phyloP scores from a whole-genome alignment of 2,329 filamentous ascomycete genomes.

The Apiospora phragmitis region DNA sequence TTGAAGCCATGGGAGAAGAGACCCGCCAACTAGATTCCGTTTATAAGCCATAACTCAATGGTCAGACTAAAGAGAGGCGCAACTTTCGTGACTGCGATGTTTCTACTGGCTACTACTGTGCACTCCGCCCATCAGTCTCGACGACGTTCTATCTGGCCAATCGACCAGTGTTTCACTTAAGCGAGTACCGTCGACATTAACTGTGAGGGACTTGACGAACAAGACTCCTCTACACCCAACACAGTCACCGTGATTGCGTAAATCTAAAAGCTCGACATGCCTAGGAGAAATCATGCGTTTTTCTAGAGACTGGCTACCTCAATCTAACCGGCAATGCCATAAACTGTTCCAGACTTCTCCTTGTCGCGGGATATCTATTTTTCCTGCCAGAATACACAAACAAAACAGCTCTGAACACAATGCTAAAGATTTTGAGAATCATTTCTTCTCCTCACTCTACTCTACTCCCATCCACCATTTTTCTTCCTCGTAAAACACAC shows the following conservation, averaged over 20 bases:
- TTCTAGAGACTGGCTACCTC: not conserved
- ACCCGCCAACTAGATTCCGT: not conserved
- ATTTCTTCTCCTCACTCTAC: not conserved
- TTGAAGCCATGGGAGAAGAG: slow-evolving; percentile 17
- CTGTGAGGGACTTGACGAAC: not conserved
- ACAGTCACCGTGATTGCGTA: not conserved
- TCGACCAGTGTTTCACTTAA: not conserved
- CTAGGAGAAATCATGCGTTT: not conserved
- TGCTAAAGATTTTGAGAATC: slow-evolving; percentile 9
- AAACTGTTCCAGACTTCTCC: not conserved
- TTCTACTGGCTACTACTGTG: not conserved
- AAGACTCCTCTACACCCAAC: not conserved
- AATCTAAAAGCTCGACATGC: not conserved
- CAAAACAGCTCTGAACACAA: slow-evolving; percentile 8
- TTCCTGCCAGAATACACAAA: slow-evolving; percentile 1
- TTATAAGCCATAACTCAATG: not conserved
- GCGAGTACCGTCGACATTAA: not conserved
- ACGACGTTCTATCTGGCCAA: not conserved
- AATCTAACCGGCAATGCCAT: not conserved
- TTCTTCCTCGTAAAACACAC: not conserved
- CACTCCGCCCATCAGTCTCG: too few relatives aligned
- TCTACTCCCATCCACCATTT: not conserved
- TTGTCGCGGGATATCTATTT: not conserved
- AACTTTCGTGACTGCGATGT: not conserved
- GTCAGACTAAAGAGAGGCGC: not conserved